Base-by-base conservation (phyloP, 2,329 filamentous ascomycete genomes). In the Apiospora saccharicola region DNA sequence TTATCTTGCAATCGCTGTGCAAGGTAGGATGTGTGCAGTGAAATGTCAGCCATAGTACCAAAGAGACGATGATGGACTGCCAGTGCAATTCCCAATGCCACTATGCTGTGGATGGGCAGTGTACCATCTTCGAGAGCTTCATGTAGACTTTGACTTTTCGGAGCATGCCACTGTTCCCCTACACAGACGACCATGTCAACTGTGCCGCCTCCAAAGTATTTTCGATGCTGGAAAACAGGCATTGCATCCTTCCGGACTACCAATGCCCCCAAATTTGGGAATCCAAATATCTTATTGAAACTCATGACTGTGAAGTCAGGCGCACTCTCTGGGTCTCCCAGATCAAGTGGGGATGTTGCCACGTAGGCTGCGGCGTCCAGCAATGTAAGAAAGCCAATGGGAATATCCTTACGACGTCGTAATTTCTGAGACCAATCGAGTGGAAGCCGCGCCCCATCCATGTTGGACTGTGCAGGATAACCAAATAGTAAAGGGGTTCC, bases 281-380 rank as follows among this genome's bases (percentile, higher is more conserved):
- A 98, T 1, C 96, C 96, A 81, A 98, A 98, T n/a, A 98, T 95
- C 81, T 98, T 99, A 84, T 98, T 97, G 75, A 98, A 91, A 81
- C 95, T 98, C 57, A 98, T 79, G 0, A 94, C 93, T 0, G 90
- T 92, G 76, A 98, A 98, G 80, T 98, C 96, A 0, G 96, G 93
- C 0, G 92, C 90, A 0, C 83, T 79, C 0, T 85, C 83, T 0
- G 86, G 76, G 75, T 93, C 83, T 71, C 89, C 86, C 2, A 98
- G 84, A 78, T 97, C 89, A 8, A 98, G 85, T 0, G 90, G 90
- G 5, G 93, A 90, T 0, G 95, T 98, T 10, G 94, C 91, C 13
- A 91, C 92, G 14, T 94, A 86, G 0, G 94, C 93, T 6, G 96
- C 95, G 13, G 94, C 95, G 81, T 99, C 96, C 12, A 98, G 84